Base-by-base conservation (phyloP, 2,329 filamentous ascomycete genomes). In the Cercospora sesami region DNA sequence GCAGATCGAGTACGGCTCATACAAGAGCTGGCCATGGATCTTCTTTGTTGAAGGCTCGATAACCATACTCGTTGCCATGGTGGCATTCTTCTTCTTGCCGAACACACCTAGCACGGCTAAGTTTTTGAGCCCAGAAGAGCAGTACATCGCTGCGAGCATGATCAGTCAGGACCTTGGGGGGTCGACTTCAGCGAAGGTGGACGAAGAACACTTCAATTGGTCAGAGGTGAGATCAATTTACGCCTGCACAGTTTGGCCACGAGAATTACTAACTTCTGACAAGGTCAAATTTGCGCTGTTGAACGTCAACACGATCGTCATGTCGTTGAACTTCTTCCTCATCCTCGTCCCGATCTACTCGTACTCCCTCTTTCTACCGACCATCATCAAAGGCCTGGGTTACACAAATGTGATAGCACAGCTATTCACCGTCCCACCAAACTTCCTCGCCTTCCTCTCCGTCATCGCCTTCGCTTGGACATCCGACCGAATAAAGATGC, bases 61-160 rank as follows among this genome's bases (percentile, higher is more conserved):
- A 0, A 86, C 85, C 8, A 76, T 89, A 3, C 64, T 86, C 5
- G 81, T 87, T 1, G 85, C 85, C 0, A 74, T 84, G 4, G 73
- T 86, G 3, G 83, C 86, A 2, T 90, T 82, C 76, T 86, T 86
- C 72, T 81, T 81, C 64, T 76, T 87, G 6, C 86, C 86, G 0
- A 83, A 86, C 68, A 81, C 80, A 2, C 84, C 85, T 0, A 81
- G 83, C 62, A 82, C 82, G 53, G 84, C 84, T 5, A 74, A 72
- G 60, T 81, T 79, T 67, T 67, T 80, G 16, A 76, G 71, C 26
- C 64, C 67, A 36, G 72, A 76, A 55, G 78, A 80, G 68, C 74
- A 75, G 51, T 66, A 63, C 53, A 69, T 72, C 30, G 77, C 76
- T 30, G 71, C 74, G 16, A 69, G 73, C 36, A 69, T 75, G 21